phyloP scores from a whole-genome alignment of 176 grass and related monocot species.

The Aegilops speltoides region DNA sequence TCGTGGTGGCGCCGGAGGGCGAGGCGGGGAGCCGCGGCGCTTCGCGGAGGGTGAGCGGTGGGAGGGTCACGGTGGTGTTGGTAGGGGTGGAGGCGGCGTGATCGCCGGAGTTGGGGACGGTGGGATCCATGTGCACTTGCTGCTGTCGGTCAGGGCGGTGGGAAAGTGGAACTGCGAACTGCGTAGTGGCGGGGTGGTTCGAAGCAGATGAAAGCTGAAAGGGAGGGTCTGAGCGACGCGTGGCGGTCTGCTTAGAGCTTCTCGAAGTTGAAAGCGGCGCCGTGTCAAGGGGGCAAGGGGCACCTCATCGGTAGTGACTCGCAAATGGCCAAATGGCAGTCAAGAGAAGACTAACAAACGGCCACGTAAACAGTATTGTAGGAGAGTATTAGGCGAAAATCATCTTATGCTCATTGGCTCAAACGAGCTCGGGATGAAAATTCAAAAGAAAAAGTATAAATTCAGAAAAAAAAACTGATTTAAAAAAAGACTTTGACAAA shows the following conservation, averaged over 20 bases:
- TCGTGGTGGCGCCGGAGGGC: not conserved
- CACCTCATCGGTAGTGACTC: not conserved
- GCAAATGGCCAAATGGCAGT: not conserved
- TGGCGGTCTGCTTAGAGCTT: conserved; percentile 1
- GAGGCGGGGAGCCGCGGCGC: conserved; percentile 21
- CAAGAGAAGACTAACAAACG: not conserved
- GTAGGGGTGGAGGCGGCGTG: conserved; percentile 13
- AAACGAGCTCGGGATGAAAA: too few species aligned
- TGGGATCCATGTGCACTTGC: conserved; percentile 38
- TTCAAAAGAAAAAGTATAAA: too few species aligned
- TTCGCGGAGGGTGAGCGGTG: conserved; percentile 48
- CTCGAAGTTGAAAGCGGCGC: not conserved
- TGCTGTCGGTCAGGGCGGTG: not conserved
- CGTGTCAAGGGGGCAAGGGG: conserved; percentile 22
- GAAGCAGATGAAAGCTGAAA: not conserved
- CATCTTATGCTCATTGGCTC: too few species aligned
- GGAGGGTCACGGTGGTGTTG: conserved; percentile 38
- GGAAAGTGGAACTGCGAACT: not conserved
- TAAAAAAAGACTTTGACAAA: too few species aligned
- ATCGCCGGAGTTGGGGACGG: not conserved
- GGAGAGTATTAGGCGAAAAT: too few species aligned
- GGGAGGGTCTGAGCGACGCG: conserved; percentile 16
- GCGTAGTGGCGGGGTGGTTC: not conserved
- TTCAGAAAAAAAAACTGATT: too few species aligned
- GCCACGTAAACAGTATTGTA: not conserved